Evolutionary conservation across 228 moss, liverwort and hornwort species (phyloP).

Genomic region (Sphagnum fallax): DNA sequence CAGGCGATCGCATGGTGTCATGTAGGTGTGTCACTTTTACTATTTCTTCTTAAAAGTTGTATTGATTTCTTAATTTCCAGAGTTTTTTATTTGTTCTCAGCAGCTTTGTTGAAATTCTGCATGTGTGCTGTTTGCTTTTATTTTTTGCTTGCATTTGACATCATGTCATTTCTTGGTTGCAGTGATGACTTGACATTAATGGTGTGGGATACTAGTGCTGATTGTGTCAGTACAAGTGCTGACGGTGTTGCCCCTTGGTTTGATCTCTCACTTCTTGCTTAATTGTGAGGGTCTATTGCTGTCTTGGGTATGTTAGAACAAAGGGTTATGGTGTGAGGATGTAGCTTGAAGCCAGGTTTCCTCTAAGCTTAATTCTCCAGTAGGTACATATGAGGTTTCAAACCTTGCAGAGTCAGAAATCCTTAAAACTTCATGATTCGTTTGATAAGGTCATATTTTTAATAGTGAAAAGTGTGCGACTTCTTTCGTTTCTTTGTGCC

Average conservation of each 20-base stretch:
- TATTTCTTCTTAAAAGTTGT: background rate
- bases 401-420: no score
- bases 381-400: no score
- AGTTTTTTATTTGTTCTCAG: background rate
- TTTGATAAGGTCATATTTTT: no score
- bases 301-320: background rate
- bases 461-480: no score
- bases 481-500: no score
- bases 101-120: background rate
- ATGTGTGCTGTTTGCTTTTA: background rate
- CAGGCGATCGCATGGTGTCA: slow-evolving; percentile 79
- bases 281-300: background rate
- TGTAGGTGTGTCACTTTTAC: slow-evolving; percentile 47
- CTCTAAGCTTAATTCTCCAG: no score
- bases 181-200: slow-evolving; percentile 88
- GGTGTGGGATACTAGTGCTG: slow-evolving; percentile 78
- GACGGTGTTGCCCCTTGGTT: slow-evolving; percentile 56
- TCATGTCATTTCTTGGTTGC: slow-evolving; percentile 5
- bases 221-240: slow-evolving; percentile 24
- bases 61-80: background rate
- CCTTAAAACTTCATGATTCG: no score
- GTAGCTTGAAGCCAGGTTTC: no score
- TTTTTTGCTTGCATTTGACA: background rate
- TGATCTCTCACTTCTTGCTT: background rate
- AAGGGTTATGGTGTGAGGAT: no score